phyloP scores from a whole-genome alignment of 2,329 filamentous ascomycete genomes.

The Penicillium sp. region DNA sequence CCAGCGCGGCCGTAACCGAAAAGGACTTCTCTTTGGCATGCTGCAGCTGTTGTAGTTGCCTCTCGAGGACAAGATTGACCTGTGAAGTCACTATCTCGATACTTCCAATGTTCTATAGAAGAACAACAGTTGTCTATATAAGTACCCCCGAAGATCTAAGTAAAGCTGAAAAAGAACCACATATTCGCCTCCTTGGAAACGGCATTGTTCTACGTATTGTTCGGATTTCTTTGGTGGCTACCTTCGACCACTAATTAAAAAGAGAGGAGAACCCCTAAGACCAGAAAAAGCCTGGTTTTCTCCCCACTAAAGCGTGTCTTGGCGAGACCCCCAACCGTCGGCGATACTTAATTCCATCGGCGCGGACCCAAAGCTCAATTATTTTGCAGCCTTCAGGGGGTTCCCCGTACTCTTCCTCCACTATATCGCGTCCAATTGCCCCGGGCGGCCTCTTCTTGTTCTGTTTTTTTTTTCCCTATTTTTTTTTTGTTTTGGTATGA shows the following conservation, averaged over 20 bases:
- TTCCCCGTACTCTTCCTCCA: slow-evolving; percentile 17
- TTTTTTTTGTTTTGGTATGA: slow-evolving; percentile 5
- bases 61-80: too few species aligned
- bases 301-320: slow-evolving; percentile 15
- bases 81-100: too few species aligned
- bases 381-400: slow-evolving; percentile 26
- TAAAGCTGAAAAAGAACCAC: not conserved
- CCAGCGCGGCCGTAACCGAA: too few species aligned
- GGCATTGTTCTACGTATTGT: slow-evolving; percentile 1
- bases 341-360: slow-evolving; percentile 27
- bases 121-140: not conserved
- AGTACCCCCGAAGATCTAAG: not conserved
- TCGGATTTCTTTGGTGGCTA: not conserved
- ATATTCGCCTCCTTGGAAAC: not conserved
- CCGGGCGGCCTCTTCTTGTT: not conserved
- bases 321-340: slow-evolving; percentile 19
- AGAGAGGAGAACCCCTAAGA: not conserved
- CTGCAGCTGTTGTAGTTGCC: too few species aligned
- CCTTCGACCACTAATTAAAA: not conserved
- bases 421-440: slow-evolving; percentile 11
- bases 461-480: slow-evolving; percentile 1
- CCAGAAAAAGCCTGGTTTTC: slow-evolving; percentile 1
- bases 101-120: not conserved
- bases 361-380: slow-evolving; percentile 17
- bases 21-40: too few species aligned